Base-by-base conservation (phyloP, 768 basidiomycete species). In the Gautieria morchelliformis region DNA sequence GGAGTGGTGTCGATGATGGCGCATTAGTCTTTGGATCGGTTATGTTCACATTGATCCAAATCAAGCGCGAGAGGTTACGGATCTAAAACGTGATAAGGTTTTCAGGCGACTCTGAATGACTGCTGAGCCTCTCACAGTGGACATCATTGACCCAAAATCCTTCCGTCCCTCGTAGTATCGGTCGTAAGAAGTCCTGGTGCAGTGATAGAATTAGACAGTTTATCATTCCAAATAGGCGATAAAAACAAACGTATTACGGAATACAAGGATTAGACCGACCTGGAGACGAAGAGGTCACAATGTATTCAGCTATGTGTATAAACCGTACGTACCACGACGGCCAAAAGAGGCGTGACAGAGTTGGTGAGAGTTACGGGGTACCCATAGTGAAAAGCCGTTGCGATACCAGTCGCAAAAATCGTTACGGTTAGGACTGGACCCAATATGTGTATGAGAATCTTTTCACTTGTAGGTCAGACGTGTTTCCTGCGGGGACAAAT, bases 131-230 rank as follows among this genome's bases (percentile, higher is more conserved):
- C 70, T 51, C 64, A 81, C 81, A 65, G 85, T 83, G 14, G 89
- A 79, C 11, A 78, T 81, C 56, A 94, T 67, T 8, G 80, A 63
- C 0, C 85, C 83, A 65, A 93, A 93, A 44, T 83, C 81, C 69
- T 89, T 95, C 62, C 93, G 77, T 49, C 93, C 93, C 73, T 93
- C 92, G 78, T 84, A 89, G 64, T 84, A 91, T 35, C 89, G 83
- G 63, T 92, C 88, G 63, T 91, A 93, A 8, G 88, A 90, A 22
- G 88, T 91, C 52, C 85, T 89, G 57, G 62, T 53, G 60, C 27
- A 59, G 40, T 60, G 87, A 84, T 73, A 62, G 90, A 22, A 33
- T 41, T 17, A 17, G 56, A 47, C 32, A 54, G 12, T 27, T n/a
- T 20, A 17, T 17, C 24, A 44, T 32, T 20, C 22, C 12, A 39